These are phyloP conservation scores for Ceratocystis destructans DNA, from an alignment of 2,329 filamentous ascomycete species.

Conservation along the genomic window DNA sequence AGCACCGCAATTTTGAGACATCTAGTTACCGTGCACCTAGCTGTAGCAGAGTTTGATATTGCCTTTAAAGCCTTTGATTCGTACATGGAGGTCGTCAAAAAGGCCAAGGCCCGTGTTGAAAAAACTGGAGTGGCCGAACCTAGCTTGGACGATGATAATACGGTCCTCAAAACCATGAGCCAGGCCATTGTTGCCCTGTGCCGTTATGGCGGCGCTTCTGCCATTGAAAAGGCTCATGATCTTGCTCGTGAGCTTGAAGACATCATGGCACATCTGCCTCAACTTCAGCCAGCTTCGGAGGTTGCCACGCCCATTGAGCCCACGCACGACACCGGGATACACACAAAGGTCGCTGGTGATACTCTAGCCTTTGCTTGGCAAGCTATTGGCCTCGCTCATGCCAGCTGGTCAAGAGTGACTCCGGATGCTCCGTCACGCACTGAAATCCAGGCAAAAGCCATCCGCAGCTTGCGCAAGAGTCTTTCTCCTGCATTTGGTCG, in stretches of 20 bases:
- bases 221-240: conserved; percentile 64
- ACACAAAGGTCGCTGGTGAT: conserved; percentile 38
- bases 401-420: conserved; percentile 75
- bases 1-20: conserved; percentile 78
- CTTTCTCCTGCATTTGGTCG: conserved; percentile 53
- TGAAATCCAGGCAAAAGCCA: conserved; percentile 63
- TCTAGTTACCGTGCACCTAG: conserved; percentile 75
- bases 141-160: conserved; percentile 65
- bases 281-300: conserved; percentile 21
- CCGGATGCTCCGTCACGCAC: conserved; percentile 58
- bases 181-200: conserved; percentile 71
- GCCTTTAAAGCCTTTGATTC: conserved; percentile 85
- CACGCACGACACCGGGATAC: conserved; percentile 28
- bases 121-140: conserved; percentile 60
- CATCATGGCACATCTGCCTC: conserved; percentile 52
- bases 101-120: conserved; percentile 68
- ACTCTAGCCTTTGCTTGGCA: conserved; percentile 62
- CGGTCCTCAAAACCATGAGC: conserved; percentile 61
- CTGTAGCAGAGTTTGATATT: conserved; percentile 81
- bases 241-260: conserved; percentile 59
- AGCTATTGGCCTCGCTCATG: conserved; percentile 71
- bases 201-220: conserved; percentile 59
- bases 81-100: conserved; percentile 76
- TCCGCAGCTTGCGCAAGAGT: conserved; percentile 60
- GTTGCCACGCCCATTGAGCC: conserved; percentile 23